These are phyloP conservation scores for Niveomyces coronatus DNA, from an alignment of 2,329 filamentous ascomycete species.

Conservation along the genomic window DNA sequence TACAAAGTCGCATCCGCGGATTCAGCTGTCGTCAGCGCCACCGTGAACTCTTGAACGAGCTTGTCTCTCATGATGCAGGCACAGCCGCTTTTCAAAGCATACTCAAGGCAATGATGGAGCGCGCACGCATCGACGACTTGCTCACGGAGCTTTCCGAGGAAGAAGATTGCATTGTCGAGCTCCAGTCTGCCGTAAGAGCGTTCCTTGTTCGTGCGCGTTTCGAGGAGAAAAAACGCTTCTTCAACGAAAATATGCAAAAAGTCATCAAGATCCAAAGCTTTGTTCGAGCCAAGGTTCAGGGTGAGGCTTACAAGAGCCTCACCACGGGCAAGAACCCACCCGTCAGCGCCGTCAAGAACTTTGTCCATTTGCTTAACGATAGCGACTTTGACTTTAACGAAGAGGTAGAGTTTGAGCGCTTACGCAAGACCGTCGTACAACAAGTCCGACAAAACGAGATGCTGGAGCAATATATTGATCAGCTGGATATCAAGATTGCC, in stretches of 20 bases:
- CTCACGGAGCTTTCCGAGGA: conserved; percentile 72
- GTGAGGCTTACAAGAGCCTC: conserved; percentile 94
- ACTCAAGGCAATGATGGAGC: conserved; percentile 67
- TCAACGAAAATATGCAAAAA: conserved; percentile 95
- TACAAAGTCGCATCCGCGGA: conserved; percentile 62
- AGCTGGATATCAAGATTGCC: conserved; percentile 97
- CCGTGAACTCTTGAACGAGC: conserved; percentile 53
- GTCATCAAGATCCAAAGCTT: conserved; percentile 99
- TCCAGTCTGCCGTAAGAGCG: conserved; percentile 67
- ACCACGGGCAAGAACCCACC: conserved; percentile 95
- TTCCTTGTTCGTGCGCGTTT: conserved; percentile 66
- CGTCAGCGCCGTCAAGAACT: conserved; percentile 93
- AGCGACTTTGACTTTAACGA: conserved; percentile 99
- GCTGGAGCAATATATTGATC: conserved; percentile 95
- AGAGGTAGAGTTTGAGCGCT: conserved; percentile 89
- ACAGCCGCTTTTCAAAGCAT: conserved; percentile 65
- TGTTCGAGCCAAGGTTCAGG: conserved; percentile 86
- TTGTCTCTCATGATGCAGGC: conserved; percentile 57
- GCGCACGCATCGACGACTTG: conserved; percentile 61
- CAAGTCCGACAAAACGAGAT: conserved; percentile 96
- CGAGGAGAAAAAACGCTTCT: conserved; percentile 77
- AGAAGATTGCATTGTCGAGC: conserved; percentile 62
- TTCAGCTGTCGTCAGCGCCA: conserved; percentile 51
- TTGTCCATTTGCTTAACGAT: conserved; percentile 94
- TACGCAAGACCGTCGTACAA: conserved; percentile 93